Base-by-base conservation (phyloP, 176 grass and related monocot species). In the Poa annua region DNA sequence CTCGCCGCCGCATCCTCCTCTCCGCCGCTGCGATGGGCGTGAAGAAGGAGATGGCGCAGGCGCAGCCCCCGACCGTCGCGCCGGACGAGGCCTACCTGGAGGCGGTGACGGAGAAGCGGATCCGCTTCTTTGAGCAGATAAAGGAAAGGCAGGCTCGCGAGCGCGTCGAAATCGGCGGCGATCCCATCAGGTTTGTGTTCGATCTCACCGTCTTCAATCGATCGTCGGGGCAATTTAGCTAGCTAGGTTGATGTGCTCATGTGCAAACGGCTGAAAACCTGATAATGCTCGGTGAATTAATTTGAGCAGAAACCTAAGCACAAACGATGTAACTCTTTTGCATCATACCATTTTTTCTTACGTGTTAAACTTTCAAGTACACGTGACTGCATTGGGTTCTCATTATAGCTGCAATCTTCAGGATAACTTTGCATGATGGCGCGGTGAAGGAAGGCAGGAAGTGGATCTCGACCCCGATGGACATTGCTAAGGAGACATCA, bases 401-500 rank as follows among this genome's bases (percentile, higher is more conserved):
- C 22, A 24, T 61, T 61, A 61, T 26, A 61, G 22, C 22, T 26
- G 57, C 10, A 61, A 61, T 61, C 4, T 79, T 16, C 80, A 95
- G 96, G 78, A 64, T 98, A 75, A 95, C 73, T 77, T 90, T 98
- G 82, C 91, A 75, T 24, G 85, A 98, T 80, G 96, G 96, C 0
- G 71, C 87, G 34, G 14, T 88, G 53, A 98, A 95, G 83, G 91
- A 93, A 74, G 92, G 87, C 29, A 93, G 92, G 86, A 98, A 87
- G 56, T 93, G 79, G 92, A 88, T 98, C 45, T 86, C 90, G 64
- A 88, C 87, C 17, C 96, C 96, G 6, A 91, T 98, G 88, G 96
- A 95, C 34, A 93, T 98, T 78, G 96, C 96, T 53, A 90, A 93
- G 83, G 88, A 76, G 56, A 98, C 95, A 78, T 93, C 91, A 53